Conservation (phyloP, 2,329 filamentous ascomycete species). For the Xylaria sp. region DNA sequence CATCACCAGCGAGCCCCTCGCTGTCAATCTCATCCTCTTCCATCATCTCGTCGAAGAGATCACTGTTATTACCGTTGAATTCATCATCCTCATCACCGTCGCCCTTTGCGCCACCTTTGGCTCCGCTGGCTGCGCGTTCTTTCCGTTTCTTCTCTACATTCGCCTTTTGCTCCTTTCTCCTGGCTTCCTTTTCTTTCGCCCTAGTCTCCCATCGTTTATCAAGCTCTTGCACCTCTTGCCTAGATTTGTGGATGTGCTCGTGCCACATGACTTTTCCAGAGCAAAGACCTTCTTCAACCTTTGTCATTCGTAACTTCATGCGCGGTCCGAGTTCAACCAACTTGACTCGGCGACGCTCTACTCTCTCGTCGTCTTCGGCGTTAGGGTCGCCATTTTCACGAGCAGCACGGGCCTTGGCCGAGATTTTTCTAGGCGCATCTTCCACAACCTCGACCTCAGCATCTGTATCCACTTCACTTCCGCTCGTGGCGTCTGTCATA, state of each 20-base stretch:
- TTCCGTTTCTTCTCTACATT: conserved; percentile 89
- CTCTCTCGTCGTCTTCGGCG: conserved; percentile 54
- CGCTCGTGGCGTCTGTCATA: conserved; percentile 82
- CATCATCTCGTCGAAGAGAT: conserved; percentile 50
- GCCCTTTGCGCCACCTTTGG: conserved; percentile 45
- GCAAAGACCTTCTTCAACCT: conserved; percentile 94
- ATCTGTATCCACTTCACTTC: conserved; percentile 92
- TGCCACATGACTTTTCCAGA: conserved; percentile 96
- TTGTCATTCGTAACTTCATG: conserved; percentile 86
- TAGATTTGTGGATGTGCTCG: conserved; percentile 86
- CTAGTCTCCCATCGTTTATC: conserved; percentile 83
- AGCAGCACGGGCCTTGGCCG: conserved; percentile 55
- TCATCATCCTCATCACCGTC: conserved; percentile 46
- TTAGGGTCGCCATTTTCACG: conserved; percentile 52
- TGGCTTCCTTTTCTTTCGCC: conserved; percentile 78
- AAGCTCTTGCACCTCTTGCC: conserved; percentile 75
- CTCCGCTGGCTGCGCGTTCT: conserved; percentile 52
- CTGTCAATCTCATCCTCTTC: conserved; percentile 58
- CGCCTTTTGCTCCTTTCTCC: conserved; percentile 82
- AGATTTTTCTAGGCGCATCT: conserved; percentile 66
- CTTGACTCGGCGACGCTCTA: conserved; percentile 88
- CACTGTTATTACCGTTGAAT: conserved; percentile 50
- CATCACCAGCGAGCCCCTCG: conserved; percentile 57
- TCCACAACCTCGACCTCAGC: conserved; percentile 88
- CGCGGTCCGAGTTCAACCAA: conserved; percentile 90